A percentile compares a stretch with the other conserved stretches of the same genome.
These are phyloP conservation scores for Blastobotrys ciferrii DNA, from an alignment of 1,139 yeast genomes.

Conservation along the genomic window DNA sequence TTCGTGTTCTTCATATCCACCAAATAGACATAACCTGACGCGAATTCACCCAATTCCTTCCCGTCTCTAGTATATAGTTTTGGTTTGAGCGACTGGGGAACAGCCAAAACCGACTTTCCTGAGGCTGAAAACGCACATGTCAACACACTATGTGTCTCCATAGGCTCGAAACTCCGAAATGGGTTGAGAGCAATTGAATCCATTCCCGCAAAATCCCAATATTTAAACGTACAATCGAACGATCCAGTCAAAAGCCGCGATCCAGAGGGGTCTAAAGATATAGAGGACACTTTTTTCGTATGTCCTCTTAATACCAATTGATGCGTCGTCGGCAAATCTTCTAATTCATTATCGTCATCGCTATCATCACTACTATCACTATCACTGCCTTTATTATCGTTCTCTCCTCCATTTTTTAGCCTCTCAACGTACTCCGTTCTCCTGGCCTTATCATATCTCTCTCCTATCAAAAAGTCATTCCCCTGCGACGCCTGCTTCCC, in stretches of 20 bases:
- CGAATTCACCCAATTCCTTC: slow-evolving; percentile 29
- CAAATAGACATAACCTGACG: slow-evolving; percentile 40
- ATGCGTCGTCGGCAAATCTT: slow-evolving; percentile 36
- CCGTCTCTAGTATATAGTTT: slow-evolving; percentile 33
- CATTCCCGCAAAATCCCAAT: slow-evolving; percentile 41
- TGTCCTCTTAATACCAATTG: slow-evolving; percentile 34
- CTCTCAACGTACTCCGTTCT: slow-evolving; percentile 22
- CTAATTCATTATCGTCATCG: slow-evolving; percentile 31
- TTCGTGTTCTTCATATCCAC: slow-evolving; percentile 40
- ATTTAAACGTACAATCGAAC: slow-evolving; percentile 32
- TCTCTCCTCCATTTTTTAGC: slow-evolving; percentile 4
- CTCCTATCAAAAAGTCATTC: neutral
- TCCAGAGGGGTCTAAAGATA: slow-evolving; percentile 36
- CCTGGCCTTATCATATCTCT: slow-evolving; percentile 19
- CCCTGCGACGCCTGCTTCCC: neutral
- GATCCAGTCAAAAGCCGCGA: slow-evolving; percentile 35
- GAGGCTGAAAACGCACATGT: slow-evolving; percentile 27
- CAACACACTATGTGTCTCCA: slow-evolving; percentile 31
- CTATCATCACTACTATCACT: slow-evolving; percentile 17
- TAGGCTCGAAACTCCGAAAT: slow-evolving; percentile 35
- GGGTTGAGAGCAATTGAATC: slow-evolving; percentile 29
- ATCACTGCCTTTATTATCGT: slow-evolving; percentile 11
- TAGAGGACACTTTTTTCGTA: slow-evolving; percentile 30
- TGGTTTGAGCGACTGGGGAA: slow-evolving; percentile 32
- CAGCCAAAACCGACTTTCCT: slow-evolving; percentile 30